Base-by-base conservation (phyloP, 306 rosid genomes). In the Dalbergia cultrata region DNA sequence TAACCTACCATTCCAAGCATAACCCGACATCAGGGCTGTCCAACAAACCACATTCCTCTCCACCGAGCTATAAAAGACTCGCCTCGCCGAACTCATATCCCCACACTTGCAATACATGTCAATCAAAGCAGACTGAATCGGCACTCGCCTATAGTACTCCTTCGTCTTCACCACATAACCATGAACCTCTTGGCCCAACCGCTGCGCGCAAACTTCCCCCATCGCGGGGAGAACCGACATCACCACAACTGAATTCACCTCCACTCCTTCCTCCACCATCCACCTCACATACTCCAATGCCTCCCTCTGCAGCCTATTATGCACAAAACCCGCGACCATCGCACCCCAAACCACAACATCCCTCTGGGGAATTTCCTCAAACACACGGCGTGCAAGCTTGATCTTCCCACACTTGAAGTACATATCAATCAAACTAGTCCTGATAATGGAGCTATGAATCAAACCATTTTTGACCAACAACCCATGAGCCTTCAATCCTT, bases 51-150 rank as follows among this genome's bases (percentile, higher is more conserved):
- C 82, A 81, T 91, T 93, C 82, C 98, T 90, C 85, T 87, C 93
- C 77, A 3, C 41, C 4, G 91, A 91, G 52, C 83, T 77, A 77
- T 88, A 93, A 76, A 93, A 93, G 41, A 93, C 91, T 33, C 33
- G 88, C 76, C 97, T 83, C 0, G 93, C 95, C 0, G 89, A 88
- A 47, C 84, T 84, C 58, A 93, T 71, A 79, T 91, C 93, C 67
- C 94, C 93, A 14, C 98, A 93, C 78, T 93, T 93, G 82, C 92
- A 86, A 79, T 93, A 93, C 98, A 93, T 93, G 76, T 93, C 97
- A 83, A 90, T 90, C 89, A 93, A 87, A 11, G 91, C 91, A 70
- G 95, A 90, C 54, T 90, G 95, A 82, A 93, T 77, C 16, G 86
- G 87, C 19, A 86, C 83, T 75, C 79, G 90, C 85, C 61, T 87